phyloP scores from a whole-genome alignment of 2,329 filamentous ascomycete genomes.

The Fusarium vanettenii region DNA sequence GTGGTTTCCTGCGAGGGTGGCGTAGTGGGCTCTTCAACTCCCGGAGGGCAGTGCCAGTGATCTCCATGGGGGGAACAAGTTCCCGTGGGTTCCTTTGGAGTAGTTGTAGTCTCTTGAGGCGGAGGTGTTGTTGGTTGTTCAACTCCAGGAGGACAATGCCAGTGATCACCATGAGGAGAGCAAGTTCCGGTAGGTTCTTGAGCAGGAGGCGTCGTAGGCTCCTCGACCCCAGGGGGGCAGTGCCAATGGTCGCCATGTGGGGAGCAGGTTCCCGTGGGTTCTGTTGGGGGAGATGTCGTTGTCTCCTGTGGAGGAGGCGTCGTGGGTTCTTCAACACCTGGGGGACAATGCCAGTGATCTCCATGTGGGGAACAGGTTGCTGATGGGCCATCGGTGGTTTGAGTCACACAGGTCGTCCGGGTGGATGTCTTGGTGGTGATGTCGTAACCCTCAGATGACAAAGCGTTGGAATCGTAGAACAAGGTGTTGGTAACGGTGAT shows the following conservation, averaged over 20 bases:
- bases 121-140: background rate
- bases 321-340: background rate
- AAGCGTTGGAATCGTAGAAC: background rate
- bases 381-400: background rate
- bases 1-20: too few relatives aligned
- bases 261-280: background rate
- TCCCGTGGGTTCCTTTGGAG: background rate
- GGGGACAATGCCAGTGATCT: background rate
- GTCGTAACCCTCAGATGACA: background rate
- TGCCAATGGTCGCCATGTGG: background rate
- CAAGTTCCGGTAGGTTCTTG: background rate
- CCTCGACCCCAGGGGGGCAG: background rate
- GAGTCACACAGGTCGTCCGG: background rate
- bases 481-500: background rate
- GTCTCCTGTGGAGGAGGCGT: background rate
- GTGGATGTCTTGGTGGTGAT: background rate
- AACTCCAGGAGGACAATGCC: background rate
- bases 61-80: background rate
- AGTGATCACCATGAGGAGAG: background rate
- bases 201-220: background rate
- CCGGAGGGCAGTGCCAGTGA: background rate
- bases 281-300: background rate
- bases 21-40: background rate
- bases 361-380: background rate
- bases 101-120: background rate